These are phyloP conservation scores for Mortierella sp. DNA, from an alignment of 371 early-diverging fungal species.

Conservation along the genomic window DNA sequence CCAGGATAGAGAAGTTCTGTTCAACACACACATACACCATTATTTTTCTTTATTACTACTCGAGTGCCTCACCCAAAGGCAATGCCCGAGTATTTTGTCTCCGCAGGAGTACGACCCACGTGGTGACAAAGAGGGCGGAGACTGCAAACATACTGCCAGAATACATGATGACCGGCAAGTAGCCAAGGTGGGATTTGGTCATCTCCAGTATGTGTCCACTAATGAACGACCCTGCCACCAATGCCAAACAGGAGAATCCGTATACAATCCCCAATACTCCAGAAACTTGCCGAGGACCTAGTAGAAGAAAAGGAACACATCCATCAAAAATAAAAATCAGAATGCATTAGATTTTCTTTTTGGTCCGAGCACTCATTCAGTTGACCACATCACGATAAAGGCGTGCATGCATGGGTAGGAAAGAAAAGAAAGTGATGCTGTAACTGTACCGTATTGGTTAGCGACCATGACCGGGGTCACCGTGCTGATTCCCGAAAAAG, in stretches of 20 bases:
- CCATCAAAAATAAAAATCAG: not conserved
- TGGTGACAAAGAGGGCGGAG: conserved; percentile 24
- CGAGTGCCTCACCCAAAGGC: not conserved
- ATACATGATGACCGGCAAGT: conserved; percentile 27
- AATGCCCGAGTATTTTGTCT: not conserved
- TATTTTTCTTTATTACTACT: not conserved
- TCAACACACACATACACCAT: not conserved
- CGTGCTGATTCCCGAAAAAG: conserved; percentile 63
- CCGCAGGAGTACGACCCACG: conserved; percentile 18
- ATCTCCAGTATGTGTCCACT: conserved; percentile 26
- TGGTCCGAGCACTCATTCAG: not conserved
- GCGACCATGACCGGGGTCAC: conserved; percentile 61
- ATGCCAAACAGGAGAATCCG: conserved; percentile 25
- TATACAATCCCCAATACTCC: conserved; percentile 33
- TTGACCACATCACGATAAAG: not conserved
- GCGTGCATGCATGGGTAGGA: not conserved
- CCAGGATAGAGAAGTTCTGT: not conserved
- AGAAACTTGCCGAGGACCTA: conserved; percentile 25
- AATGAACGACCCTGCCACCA: conserved; percentile 28
- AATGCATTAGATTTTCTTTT: not conserved
- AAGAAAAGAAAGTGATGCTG: not conserved
- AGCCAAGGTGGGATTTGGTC: conserved; percentile 14
- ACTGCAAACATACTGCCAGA: conserved; percentile 27
- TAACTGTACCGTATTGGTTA: conserved; percentile 25
- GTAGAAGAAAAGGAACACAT: not conserved